phyloP scores from a whole-genome alignment of 2,329 filamentous ascomycete species.

The Arthrinium puccinioides region DNA sequence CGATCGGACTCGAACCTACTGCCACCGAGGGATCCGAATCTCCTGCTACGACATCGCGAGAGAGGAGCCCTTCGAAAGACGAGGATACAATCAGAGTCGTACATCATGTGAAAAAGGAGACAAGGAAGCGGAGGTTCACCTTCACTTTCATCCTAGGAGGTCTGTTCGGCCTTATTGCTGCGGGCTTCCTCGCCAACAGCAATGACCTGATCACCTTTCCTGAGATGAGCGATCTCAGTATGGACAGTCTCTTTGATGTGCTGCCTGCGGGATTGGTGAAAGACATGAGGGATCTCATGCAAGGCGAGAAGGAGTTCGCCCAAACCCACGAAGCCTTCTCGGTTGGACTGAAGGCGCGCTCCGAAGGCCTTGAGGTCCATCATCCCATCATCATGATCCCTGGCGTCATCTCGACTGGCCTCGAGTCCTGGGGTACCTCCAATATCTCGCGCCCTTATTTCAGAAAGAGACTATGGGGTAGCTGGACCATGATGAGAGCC shows the following conservation, averaged over 20 bases:
- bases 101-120: slow-evolving; percentile 33
- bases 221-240: slow-evolving; percentile 63
- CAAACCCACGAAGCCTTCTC: slow-evolving; percentile 92
- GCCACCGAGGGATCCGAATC: slow-evolving; percentile 22
- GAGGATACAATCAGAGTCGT: slow-evolving; percentile 34
- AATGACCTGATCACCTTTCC: slow-evolving; percentile 84
- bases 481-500: slow-evolving; percentile 98
- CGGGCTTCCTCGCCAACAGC: slow-evolving; percentile 81
- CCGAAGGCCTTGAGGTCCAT: slow-evolving; percentile 72
- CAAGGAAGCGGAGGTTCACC: slow-evolving; percentile 66
- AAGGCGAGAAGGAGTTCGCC: slow-evolving; percentile 73
- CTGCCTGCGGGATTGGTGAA: slow-evolving; percentile 78
- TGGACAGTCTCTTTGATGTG: slow-evolving; percentile 82
- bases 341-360: slow-evolving; percentile 74
- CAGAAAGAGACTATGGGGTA: slow-evolving; percentile 89
- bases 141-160: slow-evolving; percentile 85
- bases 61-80: slow-evolving; percentile 25
- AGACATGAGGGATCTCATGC: slow-evolving; percentile 80
- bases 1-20: slow-evolving; percentile 16
- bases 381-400: slow-evolving; percentile 97
- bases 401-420: slow-evolving; percentile 91
- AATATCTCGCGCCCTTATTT: slow-evolving; percentile 85
- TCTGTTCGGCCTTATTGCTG: slow-evolving; percentile 81
- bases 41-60: slow-evolving; percentile 16
- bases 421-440: slow-evolving; percentile 94